Evolutionary conservation across 2,329 filamentous ascomycete genomes (phyloP).

Genomic region (Phialophora tarda): DNA sequence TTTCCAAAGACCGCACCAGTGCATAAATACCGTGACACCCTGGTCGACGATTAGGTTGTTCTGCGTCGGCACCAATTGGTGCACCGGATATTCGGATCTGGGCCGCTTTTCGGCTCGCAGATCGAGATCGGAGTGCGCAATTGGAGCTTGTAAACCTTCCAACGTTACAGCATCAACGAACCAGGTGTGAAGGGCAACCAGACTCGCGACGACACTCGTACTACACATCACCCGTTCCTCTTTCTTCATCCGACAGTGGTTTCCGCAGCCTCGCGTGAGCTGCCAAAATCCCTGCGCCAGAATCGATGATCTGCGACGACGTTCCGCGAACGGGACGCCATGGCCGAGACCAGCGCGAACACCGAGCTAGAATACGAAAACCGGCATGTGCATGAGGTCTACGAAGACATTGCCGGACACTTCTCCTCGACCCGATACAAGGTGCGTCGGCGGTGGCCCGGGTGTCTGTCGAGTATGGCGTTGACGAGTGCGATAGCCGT

Average conservation of each 20-base stretch:
- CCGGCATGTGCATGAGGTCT: constrained; percentile 87
- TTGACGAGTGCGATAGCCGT: constrained; percentile 63
- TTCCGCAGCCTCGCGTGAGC: background rate
- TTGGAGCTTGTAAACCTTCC: constrained; percentile 9
- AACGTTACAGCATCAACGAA: background rate
- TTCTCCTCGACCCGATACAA: constrained; percentile 65
- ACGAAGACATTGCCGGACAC: constrained; percentile 63
- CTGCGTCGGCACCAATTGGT: background rate
- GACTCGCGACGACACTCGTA: background rate
- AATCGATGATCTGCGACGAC: background rate
- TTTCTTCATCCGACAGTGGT: background rate
- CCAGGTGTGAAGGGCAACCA: background rate
- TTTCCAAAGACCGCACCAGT: background rate
- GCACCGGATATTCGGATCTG: constrained; percentile 12
- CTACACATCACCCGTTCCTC: background rate
- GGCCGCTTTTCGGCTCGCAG: constrained; percentile 17
- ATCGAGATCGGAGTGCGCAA: constrained; percentile 18
- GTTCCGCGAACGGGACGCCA: constrained; percentile 2
- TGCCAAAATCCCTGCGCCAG: background rate
- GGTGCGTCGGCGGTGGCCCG: constrained; percentile 47
- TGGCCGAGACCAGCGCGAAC: constrained; percentile 12
- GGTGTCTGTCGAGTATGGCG: constrained; percentile 20
- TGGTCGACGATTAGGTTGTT: background rate
- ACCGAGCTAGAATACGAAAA: constrained; percentile 69
- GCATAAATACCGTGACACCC: background rate